A percentile compares a stretch with the other conserved stretches of the same genome.
phyloP scores from a whole-genome alignment of 2,329 filamentous ascomycete species.

The Cytospora chrysosperma region DNA sequence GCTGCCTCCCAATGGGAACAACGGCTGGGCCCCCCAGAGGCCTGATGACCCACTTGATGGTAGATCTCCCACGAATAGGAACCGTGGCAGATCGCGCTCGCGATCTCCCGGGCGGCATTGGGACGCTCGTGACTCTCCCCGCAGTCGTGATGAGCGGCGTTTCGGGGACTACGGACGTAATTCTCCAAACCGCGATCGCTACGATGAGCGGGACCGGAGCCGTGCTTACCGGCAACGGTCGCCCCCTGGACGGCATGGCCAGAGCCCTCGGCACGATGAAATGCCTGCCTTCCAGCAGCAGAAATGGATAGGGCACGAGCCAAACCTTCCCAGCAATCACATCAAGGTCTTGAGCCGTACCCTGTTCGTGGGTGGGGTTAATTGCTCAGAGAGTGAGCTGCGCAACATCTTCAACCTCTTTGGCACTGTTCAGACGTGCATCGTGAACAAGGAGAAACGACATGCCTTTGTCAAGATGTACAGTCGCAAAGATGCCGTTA shows the following conservation, averaged over 20 bases:
- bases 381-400: conserved; percentile 79
- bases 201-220: conserved; percentile 54
- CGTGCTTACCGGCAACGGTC: conserved; percentile 82
- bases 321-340: conserved; percentile 66
- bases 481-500: conserved; percentile 78
- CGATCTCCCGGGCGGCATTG: conserved; percentile 76
- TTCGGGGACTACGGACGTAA: conserved; percentile 73
- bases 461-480: conserved; percentile 99
- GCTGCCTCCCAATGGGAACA: conserved; percentile 28
- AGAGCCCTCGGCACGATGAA: conserved; percentile 47
- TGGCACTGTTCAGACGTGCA: conserved; percentile 92
- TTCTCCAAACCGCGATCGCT: conserved; percentile 57
- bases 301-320: conserved; percentile 82
- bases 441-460: conserved; percentile 96
- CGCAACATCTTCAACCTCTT: conserved; percentile 76
- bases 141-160: conserved; percentile 63
- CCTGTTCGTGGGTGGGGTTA: conserved; percentile 94
- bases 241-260: conserved; percentile 67
- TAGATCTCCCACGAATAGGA: conserved; percentile 59
- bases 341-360: conserved; percentile 96
- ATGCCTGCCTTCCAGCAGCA: conserved; percentile 41
- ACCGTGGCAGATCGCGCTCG: conserved; percentile 68
- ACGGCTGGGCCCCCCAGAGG: conserved; percentile 37
- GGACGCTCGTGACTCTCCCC: conserved; percentile 64
- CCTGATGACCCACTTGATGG: conserved; percentile 55